Conservation (phyloP, 2,329 filamentous ascomycete genomes). For the Macrophomina pseudophaseolina region DNA sequence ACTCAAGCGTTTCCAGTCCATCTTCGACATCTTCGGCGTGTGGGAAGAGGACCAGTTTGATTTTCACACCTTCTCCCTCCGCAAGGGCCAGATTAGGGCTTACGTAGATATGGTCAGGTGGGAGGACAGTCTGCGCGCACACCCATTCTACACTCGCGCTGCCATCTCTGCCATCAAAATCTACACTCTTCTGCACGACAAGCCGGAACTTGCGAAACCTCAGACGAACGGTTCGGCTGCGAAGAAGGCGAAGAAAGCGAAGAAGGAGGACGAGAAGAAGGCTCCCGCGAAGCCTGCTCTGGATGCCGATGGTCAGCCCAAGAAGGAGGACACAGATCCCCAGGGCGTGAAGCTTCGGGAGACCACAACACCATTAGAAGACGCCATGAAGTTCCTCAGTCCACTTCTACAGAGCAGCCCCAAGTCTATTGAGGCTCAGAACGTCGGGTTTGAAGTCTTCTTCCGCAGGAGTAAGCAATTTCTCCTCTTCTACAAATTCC, state of each 20-base stretch:
- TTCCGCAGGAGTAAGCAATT: constrained; percentile 73
- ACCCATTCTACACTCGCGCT: constrained; percentile 88
- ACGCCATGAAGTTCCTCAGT: constrained; percentile 83
- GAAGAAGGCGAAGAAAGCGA: constrained; percentile 83
- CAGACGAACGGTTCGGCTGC: constrained; percentile 59
- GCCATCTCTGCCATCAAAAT: constrained; percentile 81
- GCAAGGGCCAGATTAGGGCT: constrained; percentile 92
- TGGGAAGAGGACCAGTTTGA: constrained; percentile 99
- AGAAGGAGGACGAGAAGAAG: constrained; percentile 82
- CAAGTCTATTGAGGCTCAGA: constrained; percentile 79
- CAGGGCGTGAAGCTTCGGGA: constrained; percentile 78
- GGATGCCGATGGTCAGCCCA: constrained; percentile 66
- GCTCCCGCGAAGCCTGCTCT: constrained; percentile 58
- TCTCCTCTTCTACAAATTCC: background rate
- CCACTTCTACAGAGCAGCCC: constrained; percentile 84
- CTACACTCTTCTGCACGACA: constrained; percentile 80
- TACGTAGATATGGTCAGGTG: constrained; percentile 97
- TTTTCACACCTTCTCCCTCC: constrained; percentile 96
- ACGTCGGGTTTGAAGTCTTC: constrained; percentile 88
- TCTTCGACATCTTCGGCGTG: constrained; percentile 91
- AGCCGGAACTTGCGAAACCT: constrained; percentile 68
- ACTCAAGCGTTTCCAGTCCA: constrained; percentile 86
- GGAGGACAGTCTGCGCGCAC: constrained; percentile 89
- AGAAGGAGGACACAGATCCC: constrained; percentile 92
- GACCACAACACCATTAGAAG: constrained; percentile 80